These are phyloP conservation scores for Termitomyces sp. DNA, from an alignment of 768 basidiomycete species.

Conservation along the genomic window DNA sequence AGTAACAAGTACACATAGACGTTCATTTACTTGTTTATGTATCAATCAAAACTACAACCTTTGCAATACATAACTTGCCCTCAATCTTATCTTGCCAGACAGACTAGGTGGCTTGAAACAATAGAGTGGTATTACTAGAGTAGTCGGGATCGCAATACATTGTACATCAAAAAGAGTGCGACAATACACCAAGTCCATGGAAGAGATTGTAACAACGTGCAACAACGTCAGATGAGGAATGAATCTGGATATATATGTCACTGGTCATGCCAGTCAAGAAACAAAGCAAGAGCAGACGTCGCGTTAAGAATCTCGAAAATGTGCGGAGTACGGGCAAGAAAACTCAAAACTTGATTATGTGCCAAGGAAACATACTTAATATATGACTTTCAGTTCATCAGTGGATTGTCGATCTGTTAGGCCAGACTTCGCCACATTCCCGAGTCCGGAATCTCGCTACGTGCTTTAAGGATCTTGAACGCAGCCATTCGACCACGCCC, in stretches of 20 bases:
- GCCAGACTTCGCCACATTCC: conserved; percentile 85
- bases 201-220: conserved; percentile 2
- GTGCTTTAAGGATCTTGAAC: conserved; percentile 62
- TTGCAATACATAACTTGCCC: conserved; percentile 1
- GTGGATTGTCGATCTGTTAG: conserved; percentile 8
- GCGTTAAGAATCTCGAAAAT: background rate
- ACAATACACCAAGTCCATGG: conserved; percentile 9
- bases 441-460: conserved; percentile 59
- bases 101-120: background rate
- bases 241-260: conserved; percentile 4
- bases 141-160: conserved; percentile 5
- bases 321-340: background rate
- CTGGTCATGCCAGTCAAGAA: conserved; percentile 5
- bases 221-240: background rate
- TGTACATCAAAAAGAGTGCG: conserved; percentile 5
- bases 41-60: background rate
- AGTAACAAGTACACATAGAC: background rate
- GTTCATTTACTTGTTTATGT: background rate
- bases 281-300: conserved; percentile 9
- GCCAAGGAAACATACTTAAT: conserved; percentile 14
- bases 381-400: conserved; percentile 7
- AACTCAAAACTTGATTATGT: conserved; percentile 16
- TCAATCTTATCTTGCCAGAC: background rate
- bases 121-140: conserved; percentile 9
- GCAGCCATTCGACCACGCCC: conserved; percentile 55